A percentile compares a stretch with the other conserved stretches of the same genome.
These are phyloP conservation scores for Globisporangium viniferum DNA, from an alignment of 352 stramenopile species.

Conservation along the genomic window DNA sequence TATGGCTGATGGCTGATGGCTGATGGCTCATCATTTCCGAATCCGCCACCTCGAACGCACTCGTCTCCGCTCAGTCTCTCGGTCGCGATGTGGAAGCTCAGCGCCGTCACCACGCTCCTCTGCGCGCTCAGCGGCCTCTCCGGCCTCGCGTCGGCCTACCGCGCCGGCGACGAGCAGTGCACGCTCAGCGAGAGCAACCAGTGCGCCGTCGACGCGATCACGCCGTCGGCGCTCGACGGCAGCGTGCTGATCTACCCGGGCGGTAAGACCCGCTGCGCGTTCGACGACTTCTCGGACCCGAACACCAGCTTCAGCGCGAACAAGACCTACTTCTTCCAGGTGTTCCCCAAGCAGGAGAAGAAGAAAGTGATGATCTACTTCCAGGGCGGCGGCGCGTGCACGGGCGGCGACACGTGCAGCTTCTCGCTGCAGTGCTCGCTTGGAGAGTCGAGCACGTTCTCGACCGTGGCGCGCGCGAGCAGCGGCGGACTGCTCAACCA, in stretches of 20 bases:
- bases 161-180: slow-evolving; percentile 24
- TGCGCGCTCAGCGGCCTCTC: background rate
- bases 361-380: slow-evolving; percentile 45
- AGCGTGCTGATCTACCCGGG: slow-evolving; percentile 31
- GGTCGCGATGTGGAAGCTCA: slow-evolving; percentile 14
- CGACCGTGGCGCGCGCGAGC: slow-evolving; percentile 21
- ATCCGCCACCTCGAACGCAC: slow-evolving; percentile 20
- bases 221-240: slow-evolving; percentile 21
- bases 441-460: slow-evolving; percentile 24
- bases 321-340: slow-evolving; percentile 44
- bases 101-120: background rate
- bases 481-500: slow-evolving; percentile 50
- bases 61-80: background rate
- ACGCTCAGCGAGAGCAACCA: slow-evolving; percentile 20
- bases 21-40: slow-evolving; percentile 17
- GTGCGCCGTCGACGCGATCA: slow-evolving; percentile 27
- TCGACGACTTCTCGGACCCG: slow-evolving; percentile 16
- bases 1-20: too few relatives aligned
- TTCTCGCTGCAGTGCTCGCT: slow-evolving; percentile 36
- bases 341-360: slow-evolving; percentile 35
- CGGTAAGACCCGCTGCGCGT: slow-evolving; percentile 24
- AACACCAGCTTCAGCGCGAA: slow-evolving; percentile 16
- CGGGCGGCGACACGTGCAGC: slow-evolving; percentile 34
- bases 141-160: background rate
- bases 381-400: slow-evolving; percentile 36